Percentiles rank a stretch among this genome's conserved stretches.
These are phyloP conservation scores for Boletus sp. DNA, from an alignment of 1,284 basidiomycete genomes.

Conservation along the genomic window DNA sequence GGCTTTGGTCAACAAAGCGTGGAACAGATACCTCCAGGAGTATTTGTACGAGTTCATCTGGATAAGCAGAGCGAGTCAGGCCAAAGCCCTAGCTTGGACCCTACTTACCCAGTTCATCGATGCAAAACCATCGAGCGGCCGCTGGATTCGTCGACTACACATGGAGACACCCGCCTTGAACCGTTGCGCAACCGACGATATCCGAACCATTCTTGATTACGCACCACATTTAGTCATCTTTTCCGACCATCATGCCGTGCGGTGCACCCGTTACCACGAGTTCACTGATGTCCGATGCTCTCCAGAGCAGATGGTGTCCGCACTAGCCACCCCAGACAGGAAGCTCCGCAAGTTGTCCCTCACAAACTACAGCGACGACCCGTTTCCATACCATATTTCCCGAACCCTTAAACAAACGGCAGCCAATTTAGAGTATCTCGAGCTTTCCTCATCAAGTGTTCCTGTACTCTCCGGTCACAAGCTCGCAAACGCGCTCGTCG, in stretches of 20 bases:
- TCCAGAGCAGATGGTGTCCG: slow-evolving; percentile 51
- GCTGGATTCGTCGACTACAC: slow-evolving; percentile 58
- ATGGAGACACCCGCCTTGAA: slow-evolving; percentile 66
- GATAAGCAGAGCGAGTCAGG: slow-evolving; percentile 57
- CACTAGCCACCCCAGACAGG: slow-evolving; percentile 52
- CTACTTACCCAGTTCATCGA: slow-evolving; percentile 46
- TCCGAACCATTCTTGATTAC: slow-evolving; percentile 61
- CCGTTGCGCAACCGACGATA: slow-evolving; percentile 60
- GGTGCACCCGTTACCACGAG: slow-evolving; percentile 47
- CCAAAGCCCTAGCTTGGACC: slow-evolving; percentile 51
- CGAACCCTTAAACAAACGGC: slow-evolving; percentile 50
- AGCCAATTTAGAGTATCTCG: slow-evolving; percentile 50
- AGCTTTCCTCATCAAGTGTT: slow-evolving; percentile 45
- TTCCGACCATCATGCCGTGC: slow-evolving; percentile 59
- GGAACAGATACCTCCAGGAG: slow-evolving; percentile 50
- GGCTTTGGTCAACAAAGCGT: slow-evolving; percentile 51
- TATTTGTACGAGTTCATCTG: slow-evolving; percentile 65
- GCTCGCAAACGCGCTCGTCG: slow-evolving; percentile 38
- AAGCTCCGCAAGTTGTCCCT: slow-evolving; percentile 56
- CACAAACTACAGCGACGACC: slow-evolving; percentile 66
- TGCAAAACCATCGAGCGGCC: slow-evolving; percentile 42
- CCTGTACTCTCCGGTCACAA: slow-evolving; percentile 30
- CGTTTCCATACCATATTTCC: slow-evolving; percentile 54
- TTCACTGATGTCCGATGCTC: slow-evolving; percentile 44
- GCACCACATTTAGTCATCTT: slow-evolving; percentile 56